Evolutionary conservation across 75 land plant species (phyloP), one percentile per base, ranked within the genome.

Genomic region (Selaginella moellendorffii): DNA sequence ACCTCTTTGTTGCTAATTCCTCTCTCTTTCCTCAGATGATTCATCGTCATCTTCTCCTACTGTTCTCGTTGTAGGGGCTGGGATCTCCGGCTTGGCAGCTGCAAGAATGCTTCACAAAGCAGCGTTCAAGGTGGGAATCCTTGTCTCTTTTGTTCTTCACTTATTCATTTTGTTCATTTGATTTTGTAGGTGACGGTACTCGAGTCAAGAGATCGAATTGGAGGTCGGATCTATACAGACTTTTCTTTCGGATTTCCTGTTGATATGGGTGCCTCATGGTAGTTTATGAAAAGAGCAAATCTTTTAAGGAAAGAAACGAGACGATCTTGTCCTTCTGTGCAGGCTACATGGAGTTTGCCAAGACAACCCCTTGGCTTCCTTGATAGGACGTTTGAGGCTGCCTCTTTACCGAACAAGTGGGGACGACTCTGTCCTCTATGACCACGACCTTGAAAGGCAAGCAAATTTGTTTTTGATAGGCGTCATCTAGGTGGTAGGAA

Each of bases 221-320:
- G 99, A 58, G 99, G 99, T 2, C 87, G 99, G 14, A 79, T 95
- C 1, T 76, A 79, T 63, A 95, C 99, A n/a, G 96, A 95, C 51
- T 86, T 83, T 56, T 83, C 91, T 54, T 86, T 86, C 77, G 99
- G 99, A 17, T 95, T 79, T 61, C 99, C 99, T 10, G 86, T 95
- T 25, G 99, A 95, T 63, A 85, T 95, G 96, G 99, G 99, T 51
- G 99, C 99, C 22, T 89, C 96, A 73, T 95, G 99, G 99, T 76
- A 74, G n/a, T n/a, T n/a, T n/a, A n/a, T n/a, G n/a, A n/a, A n/a
- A n/a, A n/a, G n/a, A n/a, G n/a, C n/a, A n/a, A n/a, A n/a, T n/a
- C n/a, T n/a, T n/a, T n/a, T n/a, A n/a, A n/a, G n/a, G n/a, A n/a
- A n/a, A n/a, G n/a, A n/a, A n/a, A n/a, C n/a, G n/a, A n/a, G n/a